Conservation (phyloP, 140 eudicot genomes). For the Oenanthe javanica region DNA sequence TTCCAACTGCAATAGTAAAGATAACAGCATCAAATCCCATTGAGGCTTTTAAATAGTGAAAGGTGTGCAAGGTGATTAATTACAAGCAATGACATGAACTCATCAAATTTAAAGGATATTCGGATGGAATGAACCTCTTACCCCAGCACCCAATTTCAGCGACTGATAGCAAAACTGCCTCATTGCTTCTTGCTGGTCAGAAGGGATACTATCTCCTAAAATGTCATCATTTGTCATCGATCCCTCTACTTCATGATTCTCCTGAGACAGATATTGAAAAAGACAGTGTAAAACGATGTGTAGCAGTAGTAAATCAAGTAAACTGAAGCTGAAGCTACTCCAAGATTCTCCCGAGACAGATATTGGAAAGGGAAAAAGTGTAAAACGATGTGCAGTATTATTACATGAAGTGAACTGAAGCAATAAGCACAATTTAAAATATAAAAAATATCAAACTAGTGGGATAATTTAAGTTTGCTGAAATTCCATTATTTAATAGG, state of each 20-base stretch:
- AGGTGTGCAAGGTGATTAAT: background rate
- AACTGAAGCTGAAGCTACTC: slow-evolving; percentile 8
- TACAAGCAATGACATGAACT: background rate
- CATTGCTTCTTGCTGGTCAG: slow-evolving; percentile 58
- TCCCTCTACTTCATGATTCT: slow-evolving; percentile 41
- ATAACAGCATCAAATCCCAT: background rate
- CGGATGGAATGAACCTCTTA: slow-evolving; percentile 19
- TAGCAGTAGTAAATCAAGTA: background rate
- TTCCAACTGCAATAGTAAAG: background rate
- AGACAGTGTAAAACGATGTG: background rate
- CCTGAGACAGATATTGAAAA: slow-evolving; percentile 36
- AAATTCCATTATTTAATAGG: background rate
- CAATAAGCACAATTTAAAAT: background rate
- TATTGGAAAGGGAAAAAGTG: background rate
- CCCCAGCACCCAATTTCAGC: slow-evolving; percentile 58
- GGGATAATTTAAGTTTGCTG: background rate
- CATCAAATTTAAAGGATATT: background rate
- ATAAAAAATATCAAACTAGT: background rate
- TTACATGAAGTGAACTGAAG: background rate
- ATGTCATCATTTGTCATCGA: slow-evolving; percentile 86
- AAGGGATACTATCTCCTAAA: slow-evolving; percentile 88
- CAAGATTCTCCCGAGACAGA: slow-evolving; percentile 44
- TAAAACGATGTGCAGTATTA: background rate
- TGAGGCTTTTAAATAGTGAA: background rate
- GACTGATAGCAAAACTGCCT: slow-evolving; percentile 76